A percentile compares a stretch with the other conserved stretches of the same genome.
Evolutionary conservation across 441 rosid species (phyloP).

Genomic region (Arabidopsis lyrata): DNA sequence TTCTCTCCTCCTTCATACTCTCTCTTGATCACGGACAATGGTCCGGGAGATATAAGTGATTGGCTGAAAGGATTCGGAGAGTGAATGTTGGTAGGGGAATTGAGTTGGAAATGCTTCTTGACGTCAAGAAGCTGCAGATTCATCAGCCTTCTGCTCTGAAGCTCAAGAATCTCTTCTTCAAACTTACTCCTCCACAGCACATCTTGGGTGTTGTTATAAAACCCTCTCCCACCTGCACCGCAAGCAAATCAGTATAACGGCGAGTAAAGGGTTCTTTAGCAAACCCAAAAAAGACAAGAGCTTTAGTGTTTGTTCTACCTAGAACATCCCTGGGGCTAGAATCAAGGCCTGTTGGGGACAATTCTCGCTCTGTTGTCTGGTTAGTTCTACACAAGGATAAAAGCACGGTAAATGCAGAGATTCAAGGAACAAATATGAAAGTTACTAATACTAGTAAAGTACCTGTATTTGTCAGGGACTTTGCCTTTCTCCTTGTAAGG

Average conservation of each 20-base stretch:
- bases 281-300: constrained; percentile 43
- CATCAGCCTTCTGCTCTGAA: constrained; percentile 73
- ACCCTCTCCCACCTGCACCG: constrained; percentile 57
- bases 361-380: constrained; percentile 36
- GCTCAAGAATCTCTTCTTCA: constrained; percentile 76
- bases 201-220: constrained; percentile 65
- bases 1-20: constrained; percentile 32
- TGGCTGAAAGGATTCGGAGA: constrained; percentile 62
- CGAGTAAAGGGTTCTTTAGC: not conserved
- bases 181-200: constrained; percentile 66
- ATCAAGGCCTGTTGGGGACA: constrained; percentile 73
- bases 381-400: constrained; percentile 30
- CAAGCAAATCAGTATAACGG: constrained; percentile 15
- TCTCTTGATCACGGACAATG: constrained; percentile 35
- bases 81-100: constrained; percentile 58
- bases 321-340: constrained; percentile 63
- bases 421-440: constrained; percentile 12
- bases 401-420: constrained; percentile 12
- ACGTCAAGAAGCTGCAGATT: constrained; percentile 76
- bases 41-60: constrained; percentile 55
- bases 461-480: constrained; percentile 75
- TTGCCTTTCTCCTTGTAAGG: constrained; percentile 64
- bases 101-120: constrained; percentile 64
- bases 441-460: not conserved
- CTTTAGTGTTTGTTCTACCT: constrained; percentile 41